Percentiles rank a stretch among this genome's conserved stretches.
These are phyloP conservation scores for rapeseed (Brassica napus) DNA, from an alignment of 345 rosid species.

Conservation along the genomic window DNA sequence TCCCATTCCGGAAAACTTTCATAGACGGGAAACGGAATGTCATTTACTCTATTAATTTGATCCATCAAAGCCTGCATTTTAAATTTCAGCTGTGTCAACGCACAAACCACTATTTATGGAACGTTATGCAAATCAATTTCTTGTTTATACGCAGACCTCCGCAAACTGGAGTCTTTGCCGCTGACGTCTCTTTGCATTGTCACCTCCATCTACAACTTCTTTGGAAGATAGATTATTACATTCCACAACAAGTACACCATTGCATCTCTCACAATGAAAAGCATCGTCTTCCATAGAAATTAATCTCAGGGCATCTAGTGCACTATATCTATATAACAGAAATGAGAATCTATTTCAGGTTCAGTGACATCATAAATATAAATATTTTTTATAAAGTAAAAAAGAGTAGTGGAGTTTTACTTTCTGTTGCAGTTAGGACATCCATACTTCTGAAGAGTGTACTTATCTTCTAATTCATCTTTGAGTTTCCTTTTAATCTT, in stretches of 20 bases:
- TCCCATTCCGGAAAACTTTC: constrained; percentile 86
- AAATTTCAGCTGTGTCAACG: neutral
- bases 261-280: constrained; percentile 88
- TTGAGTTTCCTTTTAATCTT: constrained; percentile 73
- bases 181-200: constrained; percentile 76
- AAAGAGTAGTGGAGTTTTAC: constrained; percentile 41
- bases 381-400: constrained; percentile 1
- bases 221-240: constrained; percentile 78
- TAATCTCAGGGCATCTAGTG: constrained; percentile 79
- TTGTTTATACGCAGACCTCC: constrained; percentile 47
- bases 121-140: neutral
- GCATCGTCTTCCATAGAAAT: constrained; percentile 65
- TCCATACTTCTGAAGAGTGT: constrained; percentile 84
- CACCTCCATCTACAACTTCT: constrained; percentile 91
- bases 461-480: constrained; percentile 85
- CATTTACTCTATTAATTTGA: constrained; percentile 80
- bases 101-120: neutral
- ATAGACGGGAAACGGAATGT: constrained; percentile 74
- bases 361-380: constrained; percentile 5
- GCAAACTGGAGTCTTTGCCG: constrained; percentile 54
- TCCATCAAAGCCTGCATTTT: constrained; percentile 43
- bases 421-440: constrained; percentile 88
- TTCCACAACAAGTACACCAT: constrained; percentile 89
- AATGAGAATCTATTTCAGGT: constrained; percentile 22
- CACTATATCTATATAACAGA: constrained; percentile 59